Conservation (phyloP, 129 eudicot genomes). For the Ambrosia artemisiifolia region DNA sequence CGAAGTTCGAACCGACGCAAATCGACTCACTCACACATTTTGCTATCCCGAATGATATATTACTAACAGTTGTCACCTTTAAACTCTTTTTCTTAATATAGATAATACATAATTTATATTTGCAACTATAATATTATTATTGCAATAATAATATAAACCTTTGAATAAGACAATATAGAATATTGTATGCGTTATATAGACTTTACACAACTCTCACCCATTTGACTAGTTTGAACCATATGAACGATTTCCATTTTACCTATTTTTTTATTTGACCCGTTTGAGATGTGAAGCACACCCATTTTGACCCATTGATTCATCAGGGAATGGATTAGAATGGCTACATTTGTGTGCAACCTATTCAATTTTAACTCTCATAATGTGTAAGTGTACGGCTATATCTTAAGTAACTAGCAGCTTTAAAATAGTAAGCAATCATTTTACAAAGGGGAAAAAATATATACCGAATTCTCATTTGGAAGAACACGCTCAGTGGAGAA, state of each 20-base stretch:
- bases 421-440: background rate
- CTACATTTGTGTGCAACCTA: background rate
- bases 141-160: background rate
- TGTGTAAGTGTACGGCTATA: no score
- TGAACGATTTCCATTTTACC: background rate
- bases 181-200: background rate
- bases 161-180: background rate
- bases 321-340: background rate
- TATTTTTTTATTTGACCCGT: no score
- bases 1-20: background rate
- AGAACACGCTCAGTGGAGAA: slow-evolving; percentile 3
- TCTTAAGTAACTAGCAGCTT: no score
- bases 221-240: background rate
- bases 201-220: background rate
- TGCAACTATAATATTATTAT: no score
- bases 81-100: background rate
- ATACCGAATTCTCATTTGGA: background rate
- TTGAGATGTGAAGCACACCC: no score
- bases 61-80: background rate
- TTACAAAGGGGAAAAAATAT: background rate
- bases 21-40: background rate
- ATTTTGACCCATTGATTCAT: no score
- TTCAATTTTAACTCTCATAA: background rate
- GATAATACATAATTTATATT: background rate
- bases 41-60: background rate